Evolutionary conservation across 2,329 filamentous ascomycete species (phyloP).

Genomic region (Anthostomella pinea): DNA sequence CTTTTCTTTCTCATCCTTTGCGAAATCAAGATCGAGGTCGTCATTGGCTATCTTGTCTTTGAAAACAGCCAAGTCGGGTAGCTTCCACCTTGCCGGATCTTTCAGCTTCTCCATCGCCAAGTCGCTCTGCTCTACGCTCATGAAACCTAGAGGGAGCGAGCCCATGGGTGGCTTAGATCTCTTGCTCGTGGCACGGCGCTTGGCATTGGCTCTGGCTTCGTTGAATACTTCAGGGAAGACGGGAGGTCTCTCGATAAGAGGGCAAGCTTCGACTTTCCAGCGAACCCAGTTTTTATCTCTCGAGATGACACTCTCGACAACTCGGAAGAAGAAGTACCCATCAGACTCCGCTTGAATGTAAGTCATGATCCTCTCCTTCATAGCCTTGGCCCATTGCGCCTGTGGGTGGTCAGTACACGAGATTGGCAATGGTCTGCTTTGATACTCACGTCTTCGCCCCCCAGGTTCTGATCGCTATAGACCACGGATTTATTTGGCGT

Average conservation of each 20-base stretch:
- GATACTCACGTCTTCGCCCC: constrained; percentile 74
- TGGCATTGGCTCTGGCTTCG: constrained; percentile 63
- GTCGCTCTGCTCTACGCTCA: constrained; percentile 63
- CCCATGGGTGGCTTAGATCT: constrained; percentile 68
- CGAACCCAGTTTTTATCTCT: constrained; percentile 98
- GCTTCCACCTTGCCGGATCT: constrained; percentile 58
- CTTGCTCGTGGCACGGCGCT: constrained; percentile 67
- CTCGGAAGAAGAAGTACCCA: constrained; percentile 90
- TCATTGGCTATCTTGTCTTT: constrained; percentile 71
- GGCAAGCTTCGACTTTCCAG: constrained; percentile 96
- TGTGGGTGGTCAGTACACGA: no score
- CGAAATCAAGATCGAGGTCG: constrained; percentile 84
- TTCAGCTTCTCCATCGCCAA: constrained; percentile 69
- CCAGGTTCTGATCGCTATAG: constrained; percentile 71
- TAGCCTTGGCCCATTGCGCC: constrained; percentile 80
- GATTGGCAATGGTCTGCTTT: no score
- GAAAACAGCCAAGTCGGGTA: constrained; percentile 70
- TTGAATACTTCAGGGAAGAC: constrained; percentile 68
- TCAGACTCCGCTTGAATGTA: constrained; percentile 80
- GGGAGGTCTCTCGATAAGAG: constrained; percentile 74
- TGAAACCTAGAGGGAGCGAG: constrained; percentile 73
- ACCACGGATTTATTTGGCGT: constrained; percentile 81
- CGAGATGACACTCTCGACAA: constrained; percentile 93
- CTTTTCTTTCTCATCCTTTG: constrained; percentile 59
- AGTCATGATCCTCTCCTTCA: constrained; percentile 73